A percentile compares a stretch with the other conserved stretches of the same genome.
Conservation (phyloP, 2,329 filamentous ascomycete species). For the Colletotrichum cordylinicola region DNA sequence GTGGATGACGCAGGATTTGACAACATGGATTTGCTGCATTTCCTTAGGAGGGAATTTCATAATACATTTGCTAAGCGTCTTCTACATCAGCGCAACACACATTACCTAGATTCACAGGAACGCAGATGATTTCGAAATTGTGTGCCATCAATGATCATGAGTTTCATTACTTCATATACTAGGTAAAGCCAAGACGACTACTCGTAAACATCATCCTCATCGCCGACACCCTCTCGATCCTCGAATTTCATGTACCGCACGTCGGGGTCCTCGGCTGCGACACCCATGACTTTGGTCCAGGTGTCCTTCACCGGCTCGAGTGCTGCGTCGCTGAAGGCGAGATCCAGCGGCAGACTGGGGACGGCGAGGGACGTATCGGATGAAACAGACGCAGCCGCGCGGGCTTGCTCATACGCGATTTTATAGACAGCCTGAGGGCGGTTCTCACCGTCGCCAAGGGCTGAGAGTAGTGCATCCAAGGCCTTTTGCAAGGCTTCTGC, state of each 20-base stretch:
- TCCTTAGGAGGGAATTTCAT: background rate
- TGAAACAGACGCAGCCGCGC: constrained; percentile 26
- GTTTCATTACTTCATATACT: constrained; percentile 25
- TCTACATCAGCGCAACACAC: background rate
- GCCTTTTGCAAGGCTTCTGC: constrained; percentile 43
- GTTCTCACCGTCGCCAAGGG: constrained; percentile 32
- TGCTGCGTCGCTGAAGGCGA: constrained; percentile 76
- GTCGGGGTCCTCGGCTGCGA: constrained; percentile 46
- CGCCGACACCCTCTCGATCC: constrained; percentile 69
- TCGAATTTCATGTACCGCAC: constrained; percentile 77
- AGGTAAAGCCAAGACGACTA: constrained; percentile 25
- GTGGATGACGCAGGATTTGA: background rate
- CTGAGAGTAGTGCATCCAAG: constrained; percentile 45
- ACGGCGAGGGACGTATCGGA: constrained; percentile 57
- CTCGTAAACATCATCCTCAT: constrained; percentile 59
- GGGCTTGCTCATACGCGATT: constrained; percentile 61
- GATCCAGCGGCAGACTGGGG: constrained; percentile 63
- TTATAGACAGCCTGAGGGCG: constrained; percentile 49
- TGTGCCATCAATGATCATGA: background rate
- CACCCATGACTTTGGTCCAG: constrained; percentile 70
- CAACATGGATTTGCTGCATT: background rate
- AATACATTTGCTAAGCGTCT: background rate
- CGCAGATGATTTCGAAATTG: background rate
- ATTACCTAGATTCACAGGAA: constrained; percentile 20
- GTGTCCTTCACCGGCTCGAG: constrained; percentile 71